Evolutionary conservation across 2,329 filamentous ascomycete species (phyloP), one percentile per base, ranked within the genome.

Genomic region (Didymella exigua): DNA sequence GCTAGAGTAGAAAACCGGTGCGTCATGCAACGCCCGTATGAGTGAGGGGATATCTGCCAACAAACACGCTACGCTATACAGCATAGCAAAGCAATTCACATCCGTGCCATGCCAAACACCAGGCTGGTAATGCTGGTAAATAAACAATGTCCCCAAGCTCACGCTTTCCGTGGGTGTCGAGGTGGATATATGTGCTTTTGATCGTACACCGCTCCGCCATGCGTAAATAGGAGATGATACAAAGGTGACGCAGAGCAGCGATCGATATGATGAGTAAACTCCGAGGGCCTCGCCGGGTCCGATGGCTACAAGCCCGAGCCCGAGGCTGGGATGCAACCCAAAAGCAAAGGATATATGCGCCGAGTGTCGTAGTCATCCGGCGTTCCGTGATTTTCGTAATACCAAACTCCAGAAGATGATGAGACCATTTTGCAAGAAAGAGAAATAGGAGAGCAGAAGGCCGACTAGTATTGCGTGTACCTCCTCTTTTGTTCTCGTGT

Each of bases 401-500:
- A 47, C 49, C 56, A 59, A 64, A 62, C 60, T 61, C 58, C 59
- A 36, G 31, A 38, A 44, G 53, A 47, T 49, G 34, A 48, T 51
- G 36, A 34, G 29, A 40, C 31, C n/a, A 34, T 54, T 49, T 58
- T 49, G 43, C 49, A 56, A 48, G 47, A 51, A 38, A 38, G 21
- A 42, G 34, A 54, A 33, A 30, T 34, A 10, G 40, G 45, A 41
- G 11, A 38, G 31, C 42, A 24, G 24, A 43, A 8, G 13, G 42
- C 4, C 14, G 45, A 33, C 52, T 60, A 71, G 62, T 70, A 71
- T 53, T 69, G 67, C 11, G 70, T 75, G 58, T 69, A 69, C 66
- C 77, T 68, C 64, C 78, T 75, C 70, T 78, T 78, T 49, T 74
- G 67, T 82, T 78, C 86, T 76, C 90, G 84, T 54, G 89, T 87